Evolutionary conservation across 805 yeast species (phyloP).

Genomic region (Saccharomycopsis fermentans): DNA sequence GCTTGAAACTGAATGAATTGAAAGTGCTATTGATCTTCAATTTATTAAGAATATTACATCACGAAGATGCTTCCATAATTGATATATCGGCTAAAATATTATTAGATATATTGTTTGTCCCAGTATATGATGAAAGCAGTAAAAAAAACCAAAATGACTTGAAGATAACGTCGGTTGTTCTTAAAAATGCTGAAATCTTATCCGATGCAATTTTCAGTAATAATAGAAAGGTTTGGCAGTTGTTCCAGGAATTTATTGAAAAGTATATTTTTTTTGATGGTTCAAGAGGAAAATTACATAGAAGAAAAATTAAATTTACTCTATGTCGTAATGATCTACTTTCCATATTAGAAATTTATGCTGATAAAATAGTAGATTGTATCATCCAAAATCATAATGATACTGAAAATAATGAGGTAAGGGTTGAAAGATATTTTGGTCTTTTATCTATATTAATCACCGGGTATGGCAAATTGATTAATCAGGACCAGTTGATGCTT

Average conservation of each 20-base stretch:
- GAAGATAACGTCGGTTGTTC: constrained; percentile 13
- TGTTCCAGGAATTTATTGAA: constrained; percentile 39
- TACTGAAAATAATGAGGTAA: constrained; percentile 24
- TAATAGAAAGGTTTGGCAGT: constrained; percentile 30
- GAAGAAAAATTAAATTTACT: constrained; percentile 2
- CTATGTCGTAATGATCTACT: constrained; percentile 19
- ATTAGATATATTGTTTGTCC: constrained; percentile 29
- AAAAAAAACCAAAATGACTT: constrained; percentile 7
- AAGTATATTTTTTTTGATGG: constrained; percentile 30
- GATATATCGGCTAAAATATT: constrained; percentile 33
- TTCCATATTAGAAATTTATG: constrained; percentile 23
- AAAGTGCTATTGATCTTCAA: constrained; percentile 39
- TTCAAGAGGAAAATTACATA: constrained; percentile 10
- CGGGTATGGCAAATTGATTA: constrained; percentile 41
- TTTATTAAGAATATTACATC: constrained; percentile 48
- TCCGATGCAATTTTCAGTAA: constrained; percentile 29
- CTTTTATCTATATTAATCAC: constrained; percentile 48
- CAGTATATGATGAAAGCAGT: constrained; percentile 9
- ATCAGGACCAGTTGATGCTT: constrained; percentile 55
- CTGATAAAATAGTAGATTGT: constrained; percentile 29
- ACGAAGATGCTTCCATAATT: constrained; percentile 52
- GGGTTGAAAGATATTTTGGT: constrained; percentile 32
- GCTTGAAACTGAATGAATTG: constrained; percentile 24
- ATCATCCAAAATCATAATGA: constrained; percentile 24
- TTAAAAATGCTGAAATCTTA: constrained; percentile 26